These are phyloP conservation scores for Pholiota molesta DNA, from an alignment of 768 basidiomycete species.

Conservation along the genomic window DNA sequence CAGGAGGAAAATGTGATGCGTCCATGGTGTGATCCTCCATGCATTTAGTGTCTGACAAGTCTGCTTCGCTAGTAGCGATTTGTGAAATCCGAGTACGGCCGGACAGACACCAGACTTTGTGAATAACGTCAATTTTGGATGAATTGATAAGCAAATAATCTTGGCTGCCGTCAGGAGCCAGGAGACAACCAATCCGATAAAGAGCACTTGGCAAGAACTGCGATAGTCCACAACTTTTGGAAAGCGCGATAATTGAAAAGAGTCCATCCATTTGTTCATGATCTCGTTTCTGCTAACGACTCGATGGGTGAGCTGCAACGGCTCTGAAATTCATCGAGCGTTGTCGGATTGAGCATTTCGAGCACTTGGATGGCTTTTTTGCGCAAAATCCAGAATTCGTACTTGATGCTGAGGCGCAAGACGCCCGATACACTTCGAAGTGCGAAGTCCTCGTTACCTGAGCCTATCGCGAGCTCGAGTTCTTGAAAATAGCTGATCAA, in stretches of 20 bases:
- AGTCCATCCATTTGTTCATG: neutral
- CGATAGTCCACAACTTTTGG: neutral
- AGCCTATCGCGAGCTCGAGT: neutral
- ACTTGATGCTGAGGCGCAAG: neutral
- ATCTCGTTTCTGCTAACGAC: neutral
- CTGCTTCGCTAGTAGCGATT: no score
- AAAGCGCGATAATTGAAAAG: neutral
- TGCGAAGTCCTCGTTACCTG: neutral
- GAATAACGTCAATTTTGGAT: neutral
- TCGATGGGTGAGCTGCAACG: neutral
- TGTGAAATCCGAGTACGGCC: neutral
- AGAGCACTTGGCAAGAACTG: neutral
- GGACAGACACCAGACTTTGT: neutral
- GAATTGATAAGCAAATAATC: neutral
- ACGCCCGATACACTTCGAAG: neutral
- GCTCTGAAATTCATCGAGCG: neutral
- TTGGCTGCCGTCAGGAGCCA: neutral
- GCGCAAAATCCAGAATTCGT: neutral
- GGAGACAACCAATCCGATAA: neutral
- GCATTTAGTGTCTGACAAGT: no score
- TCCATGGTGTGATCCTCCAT: no score
- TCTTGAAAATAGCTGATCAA: neutral
- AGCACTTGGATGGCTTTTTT: neutral
- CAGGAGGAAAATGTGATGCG: no score
- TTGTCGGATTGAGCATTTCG: neutral